Conservation (phyloP, 352 stramenopile species). For the Halophytophthora polymorphica region DNA sequence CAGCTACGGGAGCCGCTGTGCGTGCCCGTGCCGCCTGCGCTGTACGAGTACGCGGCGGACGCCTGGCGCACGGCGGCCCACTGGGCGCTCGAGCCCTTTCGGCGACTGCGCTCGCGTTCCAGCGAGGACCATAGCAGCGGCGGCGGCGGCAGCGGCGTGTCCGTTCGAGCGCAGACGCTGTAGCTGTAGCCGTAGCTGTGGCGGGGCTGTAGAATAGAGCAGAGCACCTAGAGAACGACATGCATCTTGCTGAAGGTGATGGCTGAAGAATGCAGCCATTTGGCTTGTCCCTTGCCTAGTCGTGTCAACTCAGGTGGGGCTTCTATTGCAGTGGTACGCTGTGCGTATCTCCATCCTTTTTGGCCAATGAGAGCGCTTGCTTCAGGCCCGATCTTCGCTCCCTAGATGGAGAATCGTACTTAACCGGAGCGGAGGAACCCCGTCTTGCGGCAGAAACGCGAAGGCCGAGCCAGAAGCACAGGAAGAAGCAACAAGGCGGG, state of each 20-base stretch:
- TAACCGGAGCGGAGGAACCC: no score
- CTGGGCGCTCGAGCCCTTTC: slow-evolving; percentile 44
- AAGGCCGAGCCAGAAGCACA: no score
- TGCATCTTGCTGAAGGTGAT: background rate
- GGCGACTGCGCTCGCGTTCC: slow-evolving; percentile 32
- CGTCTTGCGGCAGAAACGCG: no score
- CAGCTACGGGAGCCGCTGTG: slow-evolving; percentile 44
- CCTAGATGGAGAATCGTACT: no score
- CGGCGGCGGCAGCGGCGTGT: slow-evolving; percentile 1
- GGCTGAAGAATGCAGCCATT: no score
- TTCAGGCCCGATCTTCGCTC: no score
- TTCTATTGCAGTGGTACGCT: background rate
- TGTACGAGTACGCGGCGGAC: slow-evolving; percentile 57
- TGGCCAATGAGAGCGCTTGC: no score
- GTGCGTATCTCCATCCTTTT: no score
- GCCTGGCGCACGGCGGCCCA: slow-evolving; percentile 43
- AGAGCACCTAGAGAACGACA: no score
- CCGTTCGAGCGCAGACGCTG: slow-evolving; percentile 5
- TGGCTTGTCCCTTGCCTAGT: no score
- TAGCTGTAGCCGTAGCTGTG: background rate
- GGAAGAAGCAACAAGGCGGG: no score
- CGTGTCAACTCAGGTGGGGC: background rate
- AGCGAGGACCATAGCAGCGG: slow-evolving; percentile 4
- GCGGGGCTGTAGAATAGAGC: no score
- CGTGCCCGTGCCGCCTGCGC: slow-evolving; percentile 25